Evolutionary conservation across 345 rosid species (phyloP), one percentile per base, ranked within the genome.

Genomic region (Syzygium aqueum): DNA sequence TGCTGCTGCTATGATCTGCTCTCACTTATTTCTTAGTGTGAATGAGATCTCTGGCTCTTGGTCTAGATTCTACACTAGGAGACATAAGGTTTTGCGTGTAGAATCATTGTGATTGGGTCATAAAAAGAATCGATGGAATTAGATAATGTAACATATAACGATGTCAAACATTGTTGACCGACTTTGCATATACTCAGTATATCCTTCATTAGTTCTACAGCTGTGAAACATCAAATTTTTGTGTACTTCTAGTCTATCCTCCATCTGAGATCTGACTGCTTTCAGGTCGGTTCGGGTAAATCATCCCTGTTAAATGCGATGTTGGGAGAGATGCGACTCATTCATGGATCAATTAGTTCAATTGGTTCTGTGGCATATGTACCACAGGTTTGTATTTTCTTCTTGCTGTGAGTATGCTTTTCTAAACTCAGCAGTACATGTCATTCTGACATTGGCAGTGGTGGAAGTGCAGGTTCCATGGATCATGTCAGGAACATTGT

Each of bases 261-360:
- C 46, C 57, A 16, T 84, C 49, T 84, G 37, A 84, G 59, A 51
- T 87, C 50, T 85, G 83, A 61, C 37, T 84, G 51, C 87, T 84
- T 91, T 88, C 94, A 97, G 99, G 99, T 97, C 85, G 98, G 99
- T 86, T 96, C 98, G 53, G 99, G 99, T 84, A 96, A 97, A 92
- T 96, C 99, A 87, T 96, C 99, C 85, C 92, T 97, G 91, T 89
- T 97, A 89, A 91, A 93, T 92, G 92, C 95, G 46, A 89, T 97
- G 52, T 87, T 97, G 89, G 95, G 96, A 14, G 99, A 96, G 90
- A 94, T 88, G 94, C 88, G 65, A 88, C 92, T 94, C 77, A 89
- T 95, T 85, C 91, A 63, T 88, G 98, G 99, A 89, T 94, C 94
- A 84, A 88, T 95, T 84, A 84, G 84, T 84, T 89, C 91, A 88